A percentile compares a stretch with the other conserved stretches of the same genome.
Conservation (phyloP, 768 basidiomycete genomes). For the Tulasnella sp. region DNA sequence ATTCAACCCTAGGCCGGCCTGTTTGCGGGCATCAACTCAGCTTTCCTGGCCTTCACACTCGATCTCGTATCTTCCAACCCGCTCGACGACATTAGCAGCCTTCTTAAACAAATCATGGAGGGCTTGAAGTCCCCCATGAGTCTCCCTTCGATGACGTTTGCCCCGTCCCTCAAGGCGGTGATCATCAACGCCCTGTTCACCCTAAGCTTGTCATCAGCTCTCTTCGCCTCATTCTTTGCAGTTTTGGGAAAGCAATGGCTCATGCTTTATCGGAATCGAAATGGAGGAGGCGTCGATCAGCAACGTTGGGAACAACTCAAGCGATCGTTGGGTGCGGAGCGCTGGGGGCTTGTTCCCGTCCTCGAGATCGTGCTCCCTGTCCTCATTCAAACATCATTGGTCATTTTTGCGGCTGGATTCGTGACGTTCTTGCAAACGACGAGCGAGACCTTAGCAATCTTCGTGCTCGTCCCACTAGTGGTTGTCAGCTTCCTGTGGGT, state of each 20-base stretch:
- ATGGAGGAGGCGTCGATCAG: not conserved
- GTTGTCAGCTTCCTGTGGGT: not conserved
- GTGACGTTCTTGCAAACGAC: not conserved
- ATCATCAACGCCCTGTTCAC: not conserved
- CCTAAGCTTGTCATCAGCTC: not conserved
- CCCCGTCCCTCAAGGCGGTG: not conserved
- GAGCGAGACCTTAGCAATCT: not conserved
- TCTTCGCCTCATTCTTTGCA: not conserved
- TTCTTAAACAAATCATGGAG: not conserved
- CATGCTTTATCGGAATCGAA: not conserved
- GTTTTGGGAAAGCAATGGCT: not conserved
- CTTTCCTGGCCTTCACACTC: not conserved
- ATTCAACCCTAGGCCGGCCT: not conserved
- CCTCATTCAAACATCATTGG: not conserved
- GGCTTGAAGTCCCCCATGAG: not conserved
- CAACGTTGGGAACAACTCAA: not conserved
- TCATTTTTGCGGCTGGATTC: not conserved
- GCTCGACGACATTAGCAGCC: not conserved
- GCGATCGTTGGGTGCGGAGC: not conserved
- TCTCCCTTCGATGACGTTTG: not conserved
- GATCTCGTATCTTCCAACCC: not conserved
- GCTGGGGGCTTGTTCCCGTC: not conserved
- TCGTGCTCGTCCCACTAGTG: not conserved
- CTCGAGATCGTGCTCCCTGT: not conserved
- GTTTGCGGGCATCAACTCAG: not conserved